Conservation (phyloP, 2,329 filamentous ascomycete genomes). For the Colletotrichum camelliae region DNA sequence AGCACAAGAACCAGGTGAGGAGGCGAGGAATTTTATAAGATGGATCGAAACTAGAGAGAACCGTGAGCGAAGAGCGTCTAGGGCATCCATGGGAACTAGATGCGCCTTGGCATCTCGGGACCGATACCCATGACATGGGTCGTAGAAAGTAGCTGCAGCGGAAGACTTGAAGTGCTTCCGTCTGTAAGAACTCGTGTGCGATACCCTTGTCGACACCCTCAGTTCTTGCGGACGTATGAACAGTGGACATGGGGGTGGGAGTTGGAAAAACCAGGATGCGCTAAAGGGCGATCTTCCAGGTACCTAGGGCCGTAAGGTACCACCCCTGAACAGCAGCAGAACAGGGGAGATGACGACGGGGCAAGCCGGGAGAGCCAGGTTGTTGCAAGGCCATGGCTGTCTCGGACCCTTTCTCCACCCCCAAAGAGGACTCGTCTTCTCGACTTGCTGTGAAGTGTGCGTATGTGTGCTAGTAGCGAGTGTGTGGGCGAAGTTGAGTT, state of each 20-base stretch:
- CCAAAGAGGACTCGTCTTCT: slow-evolving; percentile 6
- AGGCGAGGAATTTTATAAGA: slow-evolving; percentile 18
- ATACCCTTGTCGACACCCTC: slow-evolving; percentile 13
- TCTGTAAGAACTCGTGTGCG: slow-evolving; percentile 5
- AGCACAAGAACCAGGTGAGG: background rate
- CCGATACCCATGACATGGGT: slow-evolving; percentile 18
- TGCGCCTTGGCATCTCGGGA: slow-evolving; percentile 16
- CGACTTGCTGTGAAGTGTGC: background rate
- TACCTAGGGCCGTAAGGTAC: slow-evolving; percentile 19
- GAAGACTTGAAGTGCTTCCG: slow-evolving; percentile 14
- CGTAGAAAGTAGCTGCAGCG: slow-evolving; percentile 13
- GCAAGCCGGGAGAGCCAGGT: slow-evolving; percentile 10
- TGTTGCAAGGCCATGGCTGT: slow-evolving; percentile 17
- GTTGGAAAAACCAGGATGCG: slow-evolving; percentile 3
- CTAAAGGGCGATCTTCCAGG: slow-evolving; percentile 9
- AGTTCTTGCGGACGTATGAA: slow-evolving; percentile 16
- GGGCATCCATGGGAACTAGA: background rate
- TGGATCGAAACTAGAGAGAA: slow-evolving; percentile 2
- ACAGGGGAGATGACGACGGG: slow-evolving; percentile 12
- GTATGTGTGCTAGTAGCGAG: background rate
- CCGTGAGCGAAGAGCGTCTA: background rate
- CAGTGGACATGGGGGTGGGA: slow-evolving; percentile 3
- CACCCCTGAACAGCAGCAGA: background rate
- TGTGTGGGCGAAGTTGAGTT: background rate
- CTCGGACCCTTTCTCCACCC: slow-evolving; percentile 21